These are phyloP conservation scores for Malus fusca DNA, from an alignment of 306 rosid genomes.

Conservation along the genomic window DNA sequence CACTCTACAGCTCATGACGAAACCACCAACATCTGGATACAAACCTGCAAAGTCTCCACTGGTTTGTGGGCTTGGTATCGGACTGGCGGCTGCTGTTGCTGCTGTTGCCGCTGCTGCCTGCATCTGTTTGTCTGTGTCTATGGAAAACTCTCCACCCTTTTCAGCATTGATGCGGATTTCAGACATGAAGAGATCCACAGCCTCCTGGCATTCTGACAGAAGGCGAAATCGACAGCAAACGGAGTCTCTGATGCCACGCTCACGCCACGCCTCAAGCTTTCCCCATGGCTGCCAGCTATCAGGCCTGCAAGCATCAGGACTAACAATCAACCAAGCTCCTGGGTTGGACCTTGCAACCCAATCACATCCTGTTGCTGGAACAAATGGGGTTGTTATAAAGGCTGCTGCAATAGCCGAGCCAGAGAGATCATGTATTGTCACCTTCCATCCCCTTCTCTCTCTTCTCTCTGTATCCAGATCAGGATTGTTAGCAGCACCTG, in stretches of 20 bases:
- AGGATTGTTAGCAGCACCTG: slow-evolving; percentile 44
- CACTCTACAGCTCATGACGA: slow-evolving; percentile 83
- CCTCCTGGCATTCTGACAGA: slow-evolving; percentile 66
- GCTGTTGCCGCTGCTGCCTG: slow-evolving; percentile 32
- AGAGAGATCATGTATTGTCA: slow-evolving; percentile 94
- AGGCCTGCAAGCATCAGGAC: slow-evolving; percentile 60
- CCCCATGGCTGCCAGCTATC: slow-evolving; percentile 99
- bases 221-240: slow-evolving; percentile 75
- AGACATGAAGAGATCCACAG: slow-evolving; percentile 67
- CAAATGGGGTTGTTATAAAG: slow-evolving; percentile 98
- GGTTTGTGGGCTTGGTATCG: slow-evolving; percentile 84
- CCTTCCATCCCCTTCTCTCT: slow-evolving; percentile 96
- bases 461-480: slow-evolving; percentile 55
- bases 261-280: slow-evolving; percentile 95
- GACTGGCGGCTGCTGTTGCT: slow-evolving; percentile 35
- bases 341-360: slow-evolving; percentile 94
- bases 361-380: slow-evolving; percentile 93
- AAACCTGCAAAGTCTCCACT: slow-evolving; percentile 83
- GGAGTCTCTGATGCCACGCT: slow-evolving; percentile 69
- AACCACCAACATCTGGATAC: slow-evolving; percentile 63
- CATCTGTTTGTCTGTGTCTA: slow-evolving; percentile 72
- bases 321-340: slow-evolving; percentile 91
- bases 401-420: slow-evolving; percentile 99
- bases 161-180: slow-evolving; percentile 76
- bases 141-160: slow-evolving; percentile 85